These are phyloP conservation scores for Saccharum officinarum DNA, from an alignment of 176 grass and related monocot species.

Conservation along the genomic window DNA sequence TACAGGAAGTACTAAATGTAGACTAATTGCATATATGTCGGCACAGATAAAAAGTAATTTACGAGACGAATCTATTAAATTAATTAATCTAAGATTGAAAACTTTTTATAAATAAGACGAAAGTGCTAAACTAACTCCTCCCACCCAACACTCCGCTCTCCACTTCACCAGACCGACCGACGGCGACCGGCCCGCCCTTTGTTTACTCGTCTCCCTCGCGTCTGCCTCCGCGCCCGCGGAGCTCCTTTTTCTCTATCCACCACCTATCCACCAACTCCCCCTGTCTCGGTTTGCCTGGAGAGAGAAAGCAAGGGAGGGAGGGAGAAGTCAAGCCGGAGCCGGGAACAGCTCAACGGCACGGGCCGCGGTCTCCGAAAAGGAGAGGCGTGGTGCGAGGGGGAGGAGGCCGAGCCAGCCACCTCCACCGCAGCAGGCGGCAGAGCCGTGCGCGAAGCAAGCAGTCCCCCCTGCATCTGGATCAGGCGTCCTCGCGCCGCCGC, in stretches of 20 bases:
- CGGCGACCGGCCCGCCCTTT: slow-evolving; percentile 30
- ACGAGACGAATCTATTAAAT: too few relatives aligned
- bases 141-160: neutral
- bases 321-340: slow-evolving; percentile 8
- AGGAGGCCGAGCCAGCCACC: neutral
- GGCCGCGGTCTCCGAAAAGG: neutral
- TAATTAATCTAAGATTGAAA: too few relatives aligned
- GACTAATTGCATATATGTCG: too few relatives aligned
- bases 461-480: slow-evolving; percentile 12
- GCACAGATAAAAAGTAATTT: too few relatives aligned
- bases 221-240: neutral
- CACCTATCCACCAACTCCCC: slow-evolving; percentile 44
- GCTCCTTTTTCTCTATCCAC: slow-evolving; percentile 33
- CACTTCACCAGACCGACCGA: neutral
- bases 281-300: slow-evolving; percentile 37
- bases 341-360: slow-evolving; percentile 20
- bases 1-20: too few relatives aligned
- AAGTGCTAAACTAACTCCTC: too few relatives aligned
- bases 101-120: too few relatives aligned
- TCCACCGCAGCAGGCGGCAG: slow-evolving; percentile 1
- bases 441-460: neutral
- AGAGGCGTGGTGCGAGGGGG: neutral
- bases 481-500: neutral
- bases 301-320: neutral
- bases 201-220: slow-evolving; percentile 22